A percentile compares a stretch with the other conserved stretches of the same genome.
These are phyloP conservation scores for Logfia minima DNA, from an alignment of 129 eudicot species.

Conservation along the genomic window DNA sequence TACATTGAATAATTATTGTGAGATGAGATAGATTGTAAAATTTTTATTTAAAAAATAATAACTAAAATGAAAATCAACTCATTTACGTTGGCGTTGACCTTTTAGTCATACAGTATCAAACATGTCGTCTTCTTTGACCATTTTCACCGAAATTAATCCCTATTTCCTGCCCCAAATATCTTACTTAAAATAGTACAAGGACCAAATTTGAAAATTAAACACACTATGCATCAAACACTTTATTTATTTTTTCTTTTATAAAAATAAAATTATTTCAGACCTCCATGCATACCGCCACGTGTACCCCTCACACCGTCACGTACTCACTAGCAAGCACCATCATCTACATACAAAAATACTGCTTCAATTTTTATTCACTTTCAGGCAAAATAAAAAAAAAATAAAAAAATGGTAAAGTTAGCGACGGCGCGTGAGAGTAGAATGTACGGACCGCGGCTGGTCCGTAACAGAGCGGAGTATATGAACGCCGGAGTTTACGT, in stretches of 20 bases:
- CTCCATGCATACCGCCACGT: constrained; percentile 55
- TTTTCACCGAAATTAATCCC: not conserved
- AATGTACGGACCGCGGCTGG: constrained; percentile 67
- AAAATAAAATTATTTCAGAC: not conserved
- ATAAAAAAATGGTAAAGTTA: constrained; percentile 77
- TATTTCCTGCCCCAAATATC: not conserved
- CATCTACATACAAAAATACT: not conserved
- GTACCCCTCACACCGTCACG: constrained; percentile 34
- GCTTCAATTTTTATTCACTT: not conserved
- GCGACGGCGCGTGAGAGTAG: constrained; percentile 85
- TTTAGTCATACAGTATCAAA: not conserved
- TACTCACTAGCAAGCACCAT: constrained; percentile 2
- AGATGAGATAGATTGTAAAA: too few species aligned
- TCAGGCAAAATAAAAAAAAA: not conserved
- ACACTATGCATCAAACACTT: constrained; percentile 21
- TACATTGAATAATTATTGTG: too few species aligned
- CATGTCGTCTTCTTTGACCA: not conserved
- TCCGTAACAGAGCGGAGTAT: constrained; percentile 71
- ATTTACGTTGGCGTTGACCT: not conserved
- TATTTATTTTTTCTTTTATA: too few species aligned
- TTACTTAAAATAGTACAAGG: not conserved
- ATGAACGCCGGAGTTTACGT: constrained; percentile 79
- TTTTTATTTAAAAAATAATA: too few species aligned
- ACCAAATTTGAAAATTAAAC: not conserved
- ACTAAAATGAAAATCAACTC: not conserved